Base-by-base conservation (phyloP, 495 filamentous ascomycete species). In the Podospora appendiculata region DNA sequence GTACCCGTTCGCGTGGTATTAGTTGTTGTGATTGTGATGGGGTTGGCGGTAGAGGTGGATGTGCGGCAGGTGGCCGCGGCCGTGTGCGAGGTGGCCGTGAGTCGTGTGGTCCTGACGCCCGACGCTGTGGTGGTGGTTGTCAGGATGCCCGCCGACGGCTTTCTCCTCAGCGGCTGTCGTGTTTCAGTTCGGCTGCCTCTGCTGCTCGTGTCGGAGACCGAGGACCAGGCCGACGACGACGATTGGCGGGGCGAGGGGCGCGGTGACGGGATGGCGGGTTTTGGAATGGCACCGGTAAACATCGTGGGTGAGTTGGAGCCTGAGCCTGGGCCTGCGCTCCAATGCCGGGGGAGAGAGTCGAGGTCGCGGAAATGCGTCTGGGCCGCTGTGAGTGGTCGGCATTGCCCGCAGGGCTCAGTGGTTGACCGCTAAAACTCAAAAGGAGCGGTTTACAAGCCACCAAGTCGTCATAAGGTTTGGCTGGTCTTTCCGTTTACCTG, bases 101-200 rank as follows among this genome's bases (percentile, higher is more conserved):
- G 60, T n/a, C 59, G 65, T 43, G 65, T 57, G 13, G 63, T 64
- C 51, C 54, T 51, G 18, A 35, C 44, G 25, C 65, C 63, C 36
- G 48, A 44, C 13, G 60, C 41, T n/a, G 56, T 57, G 14, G 57
- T 57, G 47, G 39, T 63, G 12, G 62, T 67, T 34, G 63, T 64
- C 42, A 68, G 50, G 57, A 66, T 64, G 44, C 60, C 62, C 57
- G 61, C 63, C 52, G 63, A 58, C 14, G 55, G 60, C 32, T 58
- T 57, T 17, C 52, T 57, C 41, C 60, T 46, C 19, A 59, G 34
- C 10, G 50, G 0, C 14, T 47, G 45, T 45, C 47, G 54, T 25
- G 25, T 25, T 25, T 25, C 25, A 5, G 5, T 25, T 25, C 25
- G 25, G 25, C 25, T 25, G 25, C 25, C 25, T 32, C n/a, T 25